Evolutionary conservation across 2,329 filamentous ascomycete species (phyloP).

Genomic region (Pseudocercospora macadamiae): DNA sequence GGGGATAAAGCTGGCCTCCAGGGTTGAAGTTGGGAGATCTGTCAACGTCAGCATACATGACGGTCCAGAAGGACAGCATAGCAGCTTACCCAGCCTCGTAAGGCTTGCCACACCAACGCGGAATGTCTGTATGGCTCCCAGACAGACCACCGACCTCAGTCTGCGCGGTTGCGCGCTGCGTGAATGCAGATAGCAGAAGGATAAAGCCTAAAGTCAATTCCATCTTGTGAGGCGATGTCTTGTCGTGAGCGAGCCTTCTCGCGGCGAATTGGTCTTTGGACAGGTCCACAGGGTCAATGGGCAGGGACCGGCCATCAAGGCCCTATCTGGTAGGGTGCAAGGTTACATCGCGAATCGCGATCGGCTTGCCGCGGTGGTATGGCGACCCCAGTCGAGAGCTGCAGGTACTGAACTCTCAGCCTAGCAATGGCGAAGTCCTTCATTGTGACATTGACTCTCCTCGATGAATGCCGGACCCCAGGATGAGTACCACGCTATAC

Average conservation of each 20-base stretch:
- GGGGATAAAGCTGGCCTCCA: constrained; percentile 51
- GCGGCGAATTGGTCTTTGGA: not conserved
- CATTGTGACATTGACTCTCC: too few species aligned
- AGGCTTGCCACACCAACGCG: constrained; percentile 55
- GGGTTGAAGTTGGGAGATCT: constrained; percentile 54
- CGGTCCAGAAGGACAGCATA: not conserved
- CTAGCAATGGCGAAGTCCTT: too few species aligned
- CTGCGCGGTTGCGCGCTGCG: not conserved
- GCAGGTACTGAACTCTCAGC: not conserved
- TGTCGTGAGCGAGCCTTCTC: not conserved
- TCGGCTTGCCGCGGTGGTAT: not conserved
- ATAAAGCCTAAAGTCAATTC: not conserved
- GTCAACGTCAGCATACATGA: constrained; percentile 7
- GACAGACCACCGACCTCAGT: constrained; percentile 29
- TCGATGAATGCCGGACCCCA: too few species aligned
- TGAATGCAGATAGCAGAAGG: not conserved
- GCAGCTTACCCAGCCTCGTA: constrained; percentile 36
- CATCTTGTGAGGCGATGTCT: not conserved
- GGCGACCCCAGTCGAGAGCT: not conserved
- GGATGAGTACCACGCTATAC: too few species aligned
- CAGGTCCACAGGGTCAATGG: too few species aligned
- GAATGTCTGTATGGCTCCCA: constrained; percentile 42
- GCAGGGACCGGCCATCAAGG: too few species aligned
- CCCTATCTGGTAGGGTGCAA: too few species aligned
- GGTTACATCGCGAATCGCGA: constrained; percentile 1